A percentile compares a stretch with the other conserved stretches of the same genome.
phyloP scores from a whole-genome alignment of 176 grass and related monocot species.

The Poa pratensis region DNA sequence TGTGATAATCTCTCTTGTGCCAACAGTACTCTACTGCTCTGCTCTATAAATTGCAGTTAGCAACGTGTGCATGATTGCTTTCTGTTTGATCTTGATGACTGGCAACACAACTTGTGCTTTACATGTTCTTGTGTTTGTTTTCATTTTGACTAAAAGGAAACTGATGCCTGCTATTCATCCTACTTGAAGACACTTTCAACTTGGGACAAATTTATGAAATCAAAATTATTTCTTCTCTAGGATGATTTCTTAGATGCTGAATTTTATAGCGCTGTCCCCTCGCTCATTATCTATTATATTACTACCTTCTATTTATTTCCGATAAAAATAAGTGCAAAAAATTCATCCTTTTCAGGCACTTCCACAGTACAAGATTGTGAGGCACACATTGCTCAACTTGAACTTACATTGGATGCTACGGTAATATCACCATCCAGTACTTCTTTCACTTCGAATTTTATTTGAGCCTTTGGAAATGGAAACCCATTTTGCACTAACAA shows the following conservation, averaged over 20 bases:
- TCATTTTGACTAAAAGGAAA: conserved; percentile 15
- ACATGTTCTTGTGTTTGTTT: neutral
- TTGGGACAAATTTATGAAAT: neutral
- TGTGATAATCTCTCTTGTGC: neutral
- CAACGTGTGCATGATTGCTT: neutral
- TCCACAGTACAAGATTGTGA: conserved; percentile 51
- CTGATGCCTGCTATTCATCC: conserved; percentile 10
- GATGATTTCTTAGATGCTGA: neutral
- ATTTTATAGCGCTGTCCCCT: neutral
- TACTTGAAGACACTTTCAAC: neutral
- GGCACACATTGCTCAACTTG: conserved; percentile 60
- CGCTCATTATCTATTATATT: neutral
- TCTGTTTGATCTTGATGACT: conserved; percentile 1
- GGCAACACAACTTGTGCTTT: neutral
- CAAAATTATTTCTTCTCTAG: conserved; percentile 23
- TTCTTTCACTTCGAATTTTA: conserved; percentile 26
- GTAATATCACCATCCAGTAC: conserved; percentile 30
- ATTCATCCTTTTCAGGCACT: conserved; percentile 41
- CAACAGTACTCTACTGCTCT: conserved; percentile 18
- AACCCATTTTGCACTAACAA: conserved; percentile 14
- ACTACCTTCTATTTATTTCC: neutral
- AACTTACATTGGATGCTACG: conserved; percentile 57
- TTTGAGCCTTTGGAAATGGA: conserved; percentile 32
- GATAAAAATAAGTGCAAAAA: neutral
- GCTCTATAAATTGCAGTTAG: conserved; percentile 9